Percentiles rank a stretch among this genome's conserved stretches.
phyloP scores from a whole-genome alignment of 2,329 filamentous ascomycete species.

The Alternaria panax region DNA sequence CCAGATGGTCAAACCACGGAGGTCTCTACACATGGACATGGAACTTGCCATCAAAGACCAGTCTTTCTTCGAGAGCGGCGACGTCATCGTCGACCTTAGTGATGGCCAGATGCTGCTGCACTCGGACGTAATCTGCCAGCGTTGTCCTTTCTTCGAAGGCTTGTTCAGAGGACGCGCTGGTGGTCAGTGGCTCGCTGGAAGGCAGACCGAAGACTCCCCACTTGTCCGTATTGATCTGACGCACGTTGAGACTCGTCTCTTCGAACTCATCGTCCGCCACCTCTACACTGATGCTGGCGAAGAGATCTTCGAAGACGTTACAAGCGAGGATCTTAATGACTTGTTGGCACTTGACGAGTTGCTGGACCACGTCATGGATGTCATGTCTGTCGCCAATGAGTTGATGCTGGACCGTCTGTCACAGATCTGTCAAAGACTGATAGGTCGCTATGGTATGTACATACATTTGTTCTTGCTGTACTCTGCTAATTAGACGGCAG shows the following conservation, averaged over 20 bases:
- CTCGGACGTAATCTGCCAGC: conserved; percentile 77
- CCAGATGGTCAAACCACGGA: conserved; percentile 71
- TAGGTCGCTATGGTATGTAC: conserved; percentile 75
- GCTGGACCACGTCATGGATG: conserved; percentile 86
- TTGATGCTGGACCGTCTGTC: conserved; percentile 92
- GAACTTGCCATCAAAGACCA: conserved; percentile 71
- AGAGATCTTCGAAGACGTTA: conserved; percentile 81
- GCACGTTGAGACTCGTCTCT: conserved; percentile 76
- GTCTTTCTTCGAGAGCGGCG: conserved; percentile 78
- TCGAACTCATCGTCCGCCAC: conserved; percentile 79
- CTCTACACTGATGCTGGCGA: conserved; percentile 84
- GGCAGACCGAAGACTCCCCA: conserved; percentile 62
- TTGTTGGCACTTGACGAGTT: conserved; percentile 73
- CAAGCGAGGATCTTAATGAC: conserved; percentile 63
- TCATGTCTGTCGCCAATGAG: conserved; percentile 90
- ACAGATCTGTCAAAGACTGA: conserved; percentile 84
- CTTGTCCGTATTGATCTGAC: conserved; percentile 78
- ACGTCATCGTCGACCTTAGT: conserved; percentile 80
- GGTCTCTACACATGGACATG: conserved; percentile 73
- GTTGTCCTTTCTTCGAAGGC: conserved; percentile 91
- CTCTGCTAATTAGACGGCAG: conserved; percentile 25
- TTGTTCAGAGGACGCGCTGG: conserved; percentile 87
- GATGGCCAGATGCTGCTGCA: conserved; percentile 76
- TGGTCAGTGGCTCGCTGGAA: conserved; percentile 81
- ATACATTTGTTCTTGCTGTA: conserved; percentile 21